Percentiles rank a stretch among this genome's conserved stretches.
phyloP scores from a whole-genome alignment of 2,329 filamentous ascomycete species.

The Atkinsonella texensis region DNA sequence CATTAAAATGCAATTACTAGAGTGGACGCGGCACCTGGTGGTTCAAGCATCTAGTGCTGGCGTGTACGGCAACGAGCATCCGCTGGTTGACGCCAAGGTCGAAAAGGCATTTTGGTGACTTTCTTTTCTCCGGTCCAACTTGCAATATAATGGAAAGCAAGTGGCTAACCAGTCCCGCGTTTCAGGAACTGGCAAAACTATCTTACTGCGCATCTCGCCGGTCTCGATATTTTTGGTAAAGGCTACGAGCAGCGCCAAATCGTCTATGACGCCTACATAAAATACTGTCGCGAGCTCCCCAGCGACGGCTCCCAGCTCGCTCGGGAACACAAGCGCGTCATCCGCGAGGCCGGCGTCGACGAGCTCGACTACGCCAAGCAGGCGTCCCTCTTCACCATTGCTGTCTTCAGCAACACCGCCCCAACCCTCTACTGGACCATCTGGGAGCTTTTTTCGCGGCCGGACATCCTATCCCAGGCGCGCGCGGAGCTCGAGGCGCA shows the following conservation, averaged over 20 bases:
- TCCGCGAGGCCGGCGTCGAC: background rate
- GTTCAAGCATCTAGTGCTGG: background rate
- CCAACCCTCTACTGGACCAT: background rate
- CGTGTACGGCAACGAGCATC: background rate
- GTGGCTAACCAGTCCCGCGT: too few species aligned
- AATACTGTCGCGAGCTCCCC: background rate
- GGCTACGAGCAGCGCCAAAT: background rate
- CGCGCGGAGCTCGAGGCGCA: background rate
- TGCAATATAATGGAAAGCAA: too few species aligned
- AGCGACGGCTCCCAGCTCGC: background rate
- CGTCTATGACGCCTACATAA: background rate
- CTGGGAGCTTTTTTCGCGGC: background rate
- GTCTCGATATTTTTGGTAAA: background rate
- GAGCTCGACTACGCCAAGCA: background rate
- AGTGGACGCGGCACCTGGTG: background rate
- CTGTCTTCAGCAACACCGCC: background rate
- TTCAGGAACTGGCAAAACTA: background rate
- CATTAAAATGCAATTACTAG: background rate
- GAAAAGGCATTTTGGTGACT: background rate
- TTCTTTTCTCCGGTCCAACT: background rate
- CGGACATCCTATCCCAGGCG: background rate
- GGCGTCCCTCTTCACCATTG: background rate
- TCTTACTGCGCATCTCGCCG: background rate
- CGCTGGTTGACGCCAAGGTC: background rate
- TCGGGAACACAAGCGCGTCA: background rate